Conservation (phyloP, 768 basidiomycete species). For the Lactarius sanguifluus region DNA sequence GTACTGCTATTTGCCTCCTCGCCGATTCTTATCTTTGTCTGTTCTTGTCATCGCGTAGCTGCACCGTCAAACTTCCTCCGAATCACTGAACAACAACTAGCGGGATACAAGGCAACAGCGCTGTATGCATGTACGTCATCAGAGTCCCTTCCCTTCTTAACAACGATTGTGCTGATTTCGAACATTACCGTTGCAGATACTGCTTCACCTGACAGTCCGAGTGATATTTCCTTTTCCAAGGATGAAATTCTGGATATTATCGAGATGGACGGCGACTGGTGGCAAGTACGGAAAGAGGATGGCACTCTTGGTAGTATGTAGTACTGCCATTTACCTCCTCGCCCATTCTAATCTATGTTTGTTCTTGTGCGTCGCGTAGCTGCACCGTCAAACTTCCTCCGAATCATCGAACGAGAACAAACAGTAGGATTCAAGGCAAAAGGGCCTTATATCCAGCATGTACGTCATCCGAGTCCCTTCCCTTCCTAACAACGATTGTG, state of each 20-base stretch:
- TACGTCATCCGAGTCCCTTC: conserved; percentile 35
- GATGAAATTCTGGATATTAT: conserved; percentile 90
- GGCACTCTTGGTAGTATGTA: conserved; percentile 75
- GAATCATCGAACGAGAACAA: no score
- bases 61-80: conserved; percentile 68
- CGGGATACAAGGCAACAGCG: conserved; percentile 75
- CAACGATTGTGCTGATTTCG: not conserved
- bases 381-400: conserved; percentile 69
- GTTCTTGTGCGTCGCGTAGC: conserved; percentile 43
- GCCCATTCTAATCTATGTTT: not conserved
- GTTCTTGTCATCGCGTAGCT: conserved; percentile 43
- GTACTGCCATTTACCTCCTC: conserved; percentile 23
- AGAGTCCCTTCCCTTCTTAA: not conserved
- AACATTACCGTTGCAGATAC: conserved; percentile 54
- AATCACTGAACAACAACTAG: no score
- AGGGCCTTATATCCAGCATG: conserved; percentile 76
- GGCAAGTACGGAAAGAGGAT: conserved; percentile 81
- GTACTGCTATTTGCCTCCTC: conserved; percentile 24
- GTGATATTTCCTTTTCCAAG: conserved; percentile 91
- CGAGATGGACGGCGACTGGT: conserved; percentile 93
- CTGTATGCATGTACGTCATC: conserved; percentile 72
- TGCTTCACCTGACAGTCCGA: conserved; percentile 91
- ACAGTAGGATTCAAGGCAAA: conserved; percentile 64
- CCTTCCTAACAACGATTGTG: not conserved
- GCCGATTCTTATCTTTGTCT: not conserved